Evolutionary conservation across 495 filamentous ascomycete genomes (phyloP), one percentile per base, ranked within the genome.

Genomic region (Oleoguttula mirabilis): DNA sequence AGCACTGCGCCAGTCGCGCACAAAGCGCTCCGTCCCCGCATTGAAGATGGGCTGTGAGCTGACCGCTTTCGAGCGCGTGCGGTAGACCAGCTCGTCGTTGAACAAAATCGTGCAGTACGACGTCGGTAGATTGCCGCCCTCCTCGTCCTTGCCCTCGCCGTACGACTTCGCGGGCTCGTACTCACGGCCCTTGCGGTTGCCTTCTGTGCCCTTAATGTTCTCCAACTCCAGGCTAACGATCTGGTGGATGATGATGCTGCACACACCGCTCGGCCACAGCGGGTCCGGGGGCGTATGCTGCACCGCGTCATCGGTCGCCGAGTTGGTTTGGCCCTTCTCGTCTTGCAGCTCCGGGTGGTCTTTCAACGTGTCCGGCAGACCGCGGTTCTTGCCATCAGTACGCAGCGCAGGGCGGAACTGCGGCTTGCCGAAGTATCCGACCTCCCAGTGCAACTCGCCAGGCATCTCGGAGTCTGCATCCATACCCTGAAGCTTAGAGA

Each of bases 1-100:
- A 23, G 75, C 71, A 24, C 81, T 87, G 34, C 86, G 71, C 88
- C 88, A 96, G 58, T 96, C 88, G 10, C 88, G 77, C n/a, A 95
- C 70, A 52, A 96, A 96, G 2, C 83, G 73, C 56, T 96, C 88
- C 4, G 87, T 94, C 25, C 88, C 88, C 11, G 88, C 88, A 51
- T 95, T 93, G 67, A 93, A 96, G 48, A 95, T 94, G 8, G 88
- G 88, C 60, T 88, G 87, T 33, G 82, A 88, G 48, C 82, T 92
- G 10, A 93, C 78, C 20, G 84, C 86, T 64, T 96, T 95, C 16
- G 81, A 69, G 50, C 88, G 77, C 22, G 88, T 96, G 48, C 85
- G 82, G 64, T 94, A 96, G 36, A 88, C 84, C 55, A 94, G 60
- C 60, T 92, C 76, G 56, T 96, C 88, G 54, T 94, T 94, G 55